Evolutionary conservation across 371 early-diverging fungal species (phyloP).

Genomic region (Apophysomyces trapeziformis): DNA sequence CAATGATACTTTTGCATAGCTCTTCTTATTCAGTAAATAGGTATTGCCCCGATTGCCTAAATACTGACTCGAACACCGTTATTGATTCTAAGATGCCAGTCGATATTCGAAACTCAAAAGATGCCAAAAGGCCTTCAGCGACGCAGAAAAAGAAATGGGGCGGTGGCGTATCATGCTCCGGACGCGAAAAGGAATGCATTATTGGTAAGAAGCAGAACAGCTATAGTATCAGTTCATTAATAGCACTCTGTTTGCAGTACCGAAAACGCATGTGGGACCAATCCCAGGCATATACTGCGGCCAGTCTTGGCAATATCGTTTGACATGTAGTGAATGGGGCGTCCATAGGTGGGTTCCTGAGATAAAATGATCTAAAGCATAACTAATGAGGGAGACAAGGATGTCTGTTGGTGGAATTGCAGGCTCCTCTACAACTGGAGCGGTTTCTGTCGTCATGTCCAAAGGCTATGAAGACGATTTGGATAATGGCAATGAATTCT

Average conservation of each 20-base stretch:
- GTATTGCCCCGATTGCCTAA: constrained; percentile 60
- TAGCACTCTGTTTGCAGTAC: constrained; percentile 15
- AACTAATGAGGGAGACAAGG: constrained; percentile 13
- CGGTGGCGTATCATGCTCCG: constrained; percentile 55
- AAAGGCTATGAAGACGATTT: constrained; percentile 57
- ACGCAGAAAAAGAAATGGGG: constrained; percentile 51
- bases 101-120: constrained; percentile 35
- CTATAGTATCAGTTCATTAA: neutral
- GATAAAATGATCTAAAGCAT: neutral
- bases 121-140: constrained; percentile 53
- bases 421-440: constrained; percentile 46
- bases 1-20: neutral
- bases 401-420: constrained; percentile 58
- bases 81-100: constrained; percentile 44
- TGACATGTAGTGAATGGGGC: constrained; percentile 52
- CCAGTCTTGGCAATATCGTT: constrained; percentile 50
- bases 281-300: constrained; percentile 70
- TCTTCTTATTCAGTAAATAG: constrained; percentile 17
- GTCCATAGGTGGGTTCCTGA: constrained; percentile 49
- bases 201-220: constrained; percentile 31
- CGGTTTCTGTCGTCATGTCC: constrained; percentile 42
- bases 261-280: constrained; percentile 47
- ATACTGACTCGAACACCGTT: constrained; percentile 41
- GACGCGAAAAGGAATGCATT: constrained; percentile 44
- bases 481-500: constrained; percentile 62